Evolutionary conservation across 2,329 filamentous ascomycete species (phyloP), one percentile per base, ranked within the genome.

Genomic region (Cryphonectria radicalis): DNA sequence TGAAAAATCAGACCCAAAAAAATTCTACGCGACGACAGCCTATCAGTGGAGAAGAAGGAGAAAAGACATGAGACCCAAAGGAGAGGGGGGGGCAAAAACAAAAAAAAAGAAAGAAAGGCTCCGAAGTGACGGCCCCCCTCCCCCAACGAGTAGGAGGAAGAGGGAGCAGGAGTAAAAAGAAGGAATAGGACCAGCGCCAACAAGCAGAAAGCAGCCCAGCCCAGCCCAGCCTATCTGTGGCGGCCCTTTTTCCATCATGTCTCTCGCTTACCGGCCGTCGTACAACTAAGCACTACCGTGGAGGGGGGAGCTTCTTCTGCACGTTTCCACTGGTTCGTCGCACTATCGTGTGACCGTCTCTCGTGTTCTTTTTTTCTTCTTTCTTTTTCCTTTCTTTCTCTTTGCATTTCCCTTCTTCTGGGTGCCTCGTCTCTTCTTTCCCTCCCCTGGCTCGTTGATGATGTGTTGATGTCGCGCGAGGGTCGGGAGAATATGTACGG

Each of bases 221-320:
- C 40, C 42, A 22, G 19, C 46, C 22, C 46, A 50, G 22, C 17
- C 43, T 6, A 46, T 11, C 46, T 50, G 46, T 50, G 22, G 46
- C 22, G 46, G 46, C 19, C 46, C 43, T 35, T 17, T 17, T 22
- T 59, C 22, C 46, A 19, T 28, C 60, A 35, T 70, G 59, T 68
- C 68, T 70, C 66, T 70, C 71, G 71, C 71, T 72, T 72, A 70
- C 64, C 46, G n/a, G 35, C 40, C 17, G 68, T 72, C 25, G 55
- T 10, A 59, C 25, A 59, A 5, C 46, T 50, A n/a, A 50, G 42
- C 62, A 72, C 71, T 32, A n/a, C 22, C 71, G 50, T 53, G 57
- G 55, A 53, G 43, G 43, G 43, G 43, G 17, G 6, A 50, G 63
- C 69, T 69, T 63, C 55, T 62, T 57, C 35, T 64, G 63, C 60